A percentile compares a stretch with the other conserved stretches of the same genome.
phyloP scores from a whole-genome alignment of 2,329 filamentous ascomycete genomes.

The Fusarium redolens region DNA sequence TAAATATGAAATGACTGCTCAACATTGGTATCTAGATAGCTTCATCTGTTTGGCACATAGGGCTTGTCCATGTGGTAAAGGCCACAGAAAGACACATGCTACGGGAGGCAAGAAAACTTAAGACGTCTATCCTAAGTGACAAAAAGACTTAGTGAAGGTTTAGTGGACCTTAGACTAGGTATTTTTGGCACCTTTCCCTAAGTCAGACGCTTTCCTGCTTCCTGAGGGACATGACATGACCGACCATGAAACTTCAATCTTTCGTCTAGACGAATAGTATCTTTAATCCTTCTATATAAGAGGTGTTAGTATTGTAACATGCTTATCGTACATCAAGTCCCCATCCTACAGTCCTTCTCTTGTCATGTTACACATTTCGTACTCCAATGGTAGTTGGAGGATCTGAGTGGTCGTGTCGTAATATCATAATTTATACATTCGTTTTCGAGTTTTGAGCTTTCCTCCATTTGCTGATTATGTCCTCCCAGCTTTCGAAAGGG shows the following conservation, averaged over 20 bases:
- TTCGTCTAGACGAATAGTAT: neutral
- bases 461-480: conserved; percentile 72
- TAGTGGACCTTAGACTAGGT: too few relatives aligned
- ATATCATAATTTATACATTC: neutral
- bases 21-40: neutral
- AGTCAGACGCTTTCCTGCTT: too few relatives aligned
- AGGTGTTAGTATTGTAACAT: conserved; percentile 1
- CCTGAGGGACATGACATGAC: too few relatives aligned
- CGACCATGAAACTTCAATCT: neutral
- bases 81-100: too few relatives aligned
- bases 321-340: conserved; percentile 12
- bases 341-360: conserved; percentile 23
- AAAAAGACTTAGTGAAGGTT: too few relatives aligned
- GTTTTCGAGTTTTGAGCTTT: conserved; percentile 44
- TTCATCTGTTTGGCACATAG: too few relatives aligned
- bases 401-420: neutral
- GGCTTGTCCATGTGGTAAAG: too few relatives aligned
- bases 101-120: too few relatives aligned
- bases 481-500: conserved; percentile 69
- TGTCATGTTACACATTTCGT: conserved; percentile 24
- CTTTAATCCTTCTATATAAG: neutral
- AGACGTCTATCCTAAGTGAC: too few relatives aligned
- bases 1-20: neutral
- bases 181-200: too few relatives aligned
- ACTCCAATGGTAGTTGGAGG: conserved; percentile 10